These are phyloP conservation scores for Kluyveromyces wickerhamii DNA, from an alignment of 805 yeast genomes.

Conservation along the genomic window DNA sequence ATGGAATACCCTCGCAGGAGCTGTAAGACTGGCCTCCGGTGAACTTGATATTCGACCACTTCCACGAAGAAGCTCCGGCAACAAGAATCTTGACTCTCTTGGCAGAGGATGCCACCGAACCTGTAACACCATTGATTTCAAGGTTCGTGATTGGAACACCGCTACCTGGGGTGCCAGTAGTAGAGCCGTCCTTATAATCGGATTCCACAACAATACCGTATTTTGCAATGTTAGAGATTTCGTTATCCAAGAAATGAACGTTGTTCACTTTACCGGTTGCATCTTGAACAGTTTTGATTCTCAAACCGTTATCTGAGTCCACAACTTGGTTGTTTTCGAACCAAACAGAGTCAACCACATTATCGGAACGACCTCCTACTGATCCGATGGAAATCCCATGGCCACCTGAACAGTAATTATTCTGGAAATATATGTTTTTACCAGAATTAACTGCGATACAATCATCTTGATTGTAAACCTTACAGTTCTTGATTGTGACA, in stretches of 20 bases:
- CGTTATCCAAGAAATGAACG: slow-evolving; percentile 9
- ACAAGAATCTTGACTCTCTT: slow-evolving; percentile 10
- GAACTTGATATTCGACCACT: slow-evolving; percentile 6
- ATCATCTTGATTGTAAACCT: slow-evolving; percentile 14
- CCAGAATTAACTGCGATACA: slow-evolving; percentile 16
- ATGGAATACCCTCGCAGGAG: slow-evolving; percentile 13
- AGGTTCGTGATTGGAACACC: slow-evolving; percentile 14
- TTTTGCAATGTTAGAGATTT: slow-evolving; percentile 5
- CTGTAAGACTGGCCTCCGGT: slow-evolving; percentile 10
- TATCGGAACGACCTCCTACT: slow-evolving; percentile 14
- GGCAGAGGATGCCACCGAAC: slow-evolving; percentile 11
- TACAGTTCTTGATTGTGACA: slow-evolving; percentile 9
- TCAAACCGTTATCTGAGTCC: slow-evolving; percentile 11
- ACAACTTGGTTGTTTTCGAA: slow-evolving; percentile 7
- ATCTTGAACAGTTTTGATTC: slow-evolving; percentile 13
- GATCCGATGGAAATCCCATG: slow-evolving; percentile 17
- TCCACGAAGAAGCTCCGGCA: slow-evolving; percentile 12
- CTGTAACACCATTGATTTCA: slow-evolving; percentile 9
- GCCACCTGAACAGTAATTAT: slow-evolving; percentile 13
- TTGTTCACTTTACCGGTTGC: slow-evolving; percentile 13
- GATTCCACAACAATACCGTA: slow-evolving; percentile 15
- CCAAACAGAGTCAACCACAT: slow-evolving; percentile 9
- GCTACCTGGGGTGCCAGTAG: slow-evolving; percentile 12
- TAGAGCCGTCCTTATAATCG: slow-evolving; percentile 10
- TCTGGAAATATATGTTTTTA: slow-evolving; percentile 9